Evolutionary conservation across 2,329 filamentous ascomycete species (phyloP).

Genomic region (Chalaropsis thielavioides): DNA sequence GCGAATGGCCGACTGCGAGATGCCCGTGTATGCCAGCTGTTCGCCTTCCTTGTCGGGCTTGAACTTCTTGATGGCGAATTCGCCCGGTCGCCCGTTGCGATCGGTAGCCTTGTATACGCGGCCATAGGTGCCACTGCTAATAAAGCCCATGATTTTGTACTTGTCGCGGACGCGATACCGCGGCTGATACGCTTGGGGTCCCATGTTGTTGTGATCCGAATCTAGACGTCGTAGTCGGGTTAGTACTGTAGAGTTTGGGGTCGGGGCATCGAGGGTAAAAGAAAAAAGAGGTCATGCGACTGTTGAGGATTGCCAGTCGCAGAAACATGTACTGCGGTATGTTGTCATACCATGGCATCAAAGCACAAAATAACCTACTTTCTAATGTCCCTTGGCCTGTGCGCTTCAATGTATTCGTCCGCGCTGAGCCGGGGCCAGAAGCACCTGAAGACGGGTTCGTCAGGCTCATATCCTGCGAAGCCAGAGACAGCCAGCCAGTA

Average conservation of each 20-base stretch:
- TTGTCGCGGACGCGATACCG: constrained; percentile 84
- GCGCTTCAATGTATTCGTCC: constrained; percentile 39
- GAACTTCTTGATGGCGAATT: constrained; percentile 99
- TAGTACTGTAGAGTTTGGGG: not conserved
- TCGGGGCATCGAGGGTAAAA: not conserved
- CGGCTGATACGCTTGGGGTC: constrained; percentile 38
- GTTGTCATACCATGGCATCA: not conserved
- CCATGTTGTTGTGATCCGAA: constrained; percentile 12
- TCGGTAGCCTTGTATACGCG: constrained; percentile 91
- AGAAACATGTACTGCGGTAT: not conserved
- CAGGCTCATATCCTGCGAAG: constrained; percentile 31
- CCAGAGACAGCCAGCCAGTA: not conserved
- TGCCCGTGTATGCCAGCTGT: constrained; percentile 84
- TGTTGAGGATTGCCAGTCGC: not conserved
- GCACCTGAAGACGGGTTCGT: constrained; percentile 39
- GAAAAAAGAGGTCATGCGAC: not conserved
- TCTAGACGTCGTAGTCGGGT: not conserved
- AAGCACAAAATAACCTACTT: constrained; percentile 24
- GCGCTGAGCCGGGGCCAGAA: constrained; percentile 34
- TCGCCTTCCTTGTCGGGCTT: constrained; percentile 98
- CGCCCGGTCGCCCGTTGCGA: constrained; percentile 50
- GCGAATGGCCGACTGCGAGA: constrained; percentile 90
- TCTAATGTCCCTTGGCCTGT: constrained; percentile 27
- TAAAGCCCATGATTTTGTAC: constrained; percentile 96
- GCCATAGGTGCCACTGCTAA: constrained; percentile 94